Percentiles rank a stretch among this genome's conserved stretches.
Evolutionary conservation across 2,329 filamentous ascomycete species (phyloP).

Genomic region (Cercospora beticola): DNA sequence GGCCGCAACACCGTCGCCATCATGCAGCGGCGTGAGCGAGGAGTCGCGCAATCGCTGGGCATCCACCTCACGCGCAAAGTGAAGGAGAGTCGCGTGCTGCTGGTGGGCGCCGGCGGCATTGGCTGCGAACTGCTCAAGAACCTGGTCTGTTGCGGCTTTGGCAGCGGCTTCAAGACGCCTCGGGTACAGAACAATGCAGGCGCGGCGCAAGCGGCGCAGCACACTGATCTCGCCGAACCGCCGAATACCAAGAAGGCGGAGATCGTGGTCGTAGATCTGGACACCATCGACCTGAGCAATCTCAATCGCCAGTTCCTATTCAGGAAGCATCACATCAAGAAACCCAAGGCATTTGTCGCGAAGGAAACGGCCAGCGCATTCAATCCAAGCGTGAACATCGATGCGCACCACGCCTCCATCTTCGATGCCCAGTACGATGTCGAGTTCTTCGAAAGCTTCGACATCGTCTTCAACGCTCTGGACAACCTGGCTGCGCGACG

Average conservation of each 20-base stretch:
- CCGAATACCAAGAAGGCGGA: conserved; percentile 48
- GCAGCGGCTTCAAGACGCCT: conserved; percentile 39
- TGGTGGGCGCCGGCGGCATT: conserved; percentile 95
- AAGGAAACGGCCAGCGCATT: conserved; percentile 89
- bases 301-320: conserved; percentile 98
- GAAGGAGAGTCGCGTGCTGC: conserved; percentile 58
- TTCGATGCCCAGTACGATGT: conserved; percentile 85
- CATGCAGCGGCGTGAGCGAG: conserved; percentile 50
- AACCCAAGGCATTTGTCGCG: conserved; percentile 89
- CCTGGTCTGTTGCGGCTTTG: conserved; percentile 85
- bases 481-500: conserved; percentile 92
- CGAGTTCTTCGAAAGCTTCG: conserved; percentile 81
- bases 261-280: conserved; percentile 92
- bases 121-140: conserved; percentile 98
- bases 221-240: neutral
- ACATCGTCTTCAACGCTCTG: conserved; percentile 90
- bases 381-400: conserved; percentile 82
- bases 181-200: conserved; percentile 1
- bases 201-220: conserved; percentile 8
- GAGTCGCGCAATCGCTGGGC: conserved; percentile 64
- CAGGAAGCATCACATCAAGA: conserved; percentile 95
- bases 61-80: conserved; percentile 54
- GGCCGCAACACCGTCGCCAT: conserved; percentile 21
- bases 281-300: conserved; percentile 97
- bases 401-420: conserved; percentile 91